Evolutionary conservation across 495 filamentous ascomycete species (phyloP).

Genomic region (Talaromyces liani): DNA sequence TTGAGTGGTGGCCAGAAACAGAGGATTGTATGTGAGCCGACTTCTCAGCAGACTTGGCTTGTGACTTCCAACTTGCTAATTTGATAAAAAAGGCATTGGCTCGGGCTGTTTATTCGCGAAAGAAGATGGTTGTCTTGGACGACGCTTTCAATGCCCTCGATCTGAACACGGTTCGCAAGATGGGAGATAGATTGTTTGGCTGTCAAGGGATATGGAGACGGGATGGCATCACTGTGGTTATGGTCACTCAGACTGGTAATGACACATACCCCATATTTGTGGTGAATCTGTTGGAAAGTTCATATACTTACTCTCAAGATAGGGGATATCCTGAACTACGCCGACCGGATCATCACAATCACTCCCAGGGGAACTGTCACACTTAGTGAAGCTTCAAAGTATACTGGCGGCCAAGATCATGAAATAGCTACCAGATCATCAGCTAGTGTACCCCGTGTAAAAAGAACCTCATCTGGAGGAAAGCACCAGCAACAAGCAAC

Average conservation of each 20-base stretch:
- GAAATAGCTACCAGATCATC: not conserved
- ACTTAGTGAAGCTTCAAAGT: not conserved
- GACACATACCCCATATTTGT: not conserved
- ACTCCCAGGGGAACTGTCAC: not conserved
- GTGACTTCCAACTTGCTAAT: not conserved
- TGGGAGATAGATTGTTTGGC: conserved; percentile 11
- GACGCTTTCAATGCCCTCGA: conserved; percentile 46
- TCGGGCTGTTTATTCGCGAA: conserved; percentile 40
- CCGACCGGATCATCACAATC: not conserved
- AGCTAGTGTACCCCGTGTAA: not conserved
- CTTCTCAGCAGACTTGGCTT: not conserved
- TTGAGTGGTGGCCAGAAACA: conserved; percentile 80
- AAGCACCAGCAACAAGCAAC: not conserved
- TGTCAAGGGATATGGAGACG: conserved; percentile 6
- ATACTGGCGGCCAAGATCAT: not conserved
- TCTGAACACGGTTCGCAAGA: conserved; percentile 16
- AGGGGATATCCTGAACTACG: not conserved
- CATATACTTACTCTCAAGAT: not conserved
- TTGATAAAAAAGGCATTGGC: not conserved
- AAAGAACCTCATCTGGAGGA: not conserved
- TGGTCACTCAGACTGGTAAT: not conserved
- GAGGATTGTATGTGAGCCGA: conserved; percentile 50
- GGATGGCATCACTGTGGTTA: conserved; percentile 1
- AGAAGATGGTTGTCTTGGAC: conserved; percentile 43
- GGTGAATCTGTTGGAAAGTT: not conserved